phyloP scores from a whole-genome alignment of 2,329 filamentous ascomycete genomes.

The Sarocladiaceae sp. region DNA sequence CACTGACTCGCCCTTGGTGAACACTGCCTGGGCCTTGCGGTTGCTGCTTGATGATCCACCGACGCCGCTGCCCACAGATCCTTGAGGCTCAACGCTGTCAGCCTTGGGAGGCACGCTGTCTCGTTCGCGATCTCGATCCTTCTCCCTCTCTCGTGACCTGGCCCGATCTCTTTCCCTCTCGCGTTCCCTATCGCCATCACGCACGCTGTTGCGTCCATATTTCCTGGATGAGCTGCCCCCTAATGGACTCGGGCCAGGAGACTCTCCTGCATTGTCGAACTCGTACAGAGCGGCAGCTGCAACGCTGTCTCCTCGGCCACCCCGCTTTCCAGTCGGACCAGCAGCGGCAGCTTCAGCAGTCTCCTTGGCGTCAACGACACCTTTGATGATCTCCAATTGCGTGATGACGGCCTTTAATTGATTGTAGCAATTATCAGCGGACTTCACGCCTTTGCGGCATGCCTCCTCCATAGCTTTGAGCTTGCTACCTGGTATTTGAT shows the following conservation, averaged over 20 bases:
- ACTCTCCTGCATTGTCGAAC: conserved; percentile 41
- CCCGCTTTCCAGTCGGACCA: conserved; percentile 16
- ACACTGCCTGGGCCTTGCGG: conserved; percentile 48
- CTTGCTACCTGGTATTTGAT: conserved; percentile 31
- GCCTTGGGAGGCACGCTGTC: conserved; percentile 53
- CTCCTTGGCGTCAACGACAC: conserved; percentile 40
- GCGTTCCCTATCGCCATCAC: conserved; percentile 25
- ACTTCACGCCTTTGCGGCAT: conserved; percentile 37
- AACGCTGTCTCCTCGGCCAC: conserved; percentile 17
- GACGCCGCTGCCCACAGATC: conserved; percentile 18
- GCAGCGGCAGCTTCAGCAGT: conserved; percentile 22
- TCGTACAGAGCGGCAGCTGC: conserved; percentile 30
- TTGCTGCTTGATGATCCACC: conserved; percentile 12
- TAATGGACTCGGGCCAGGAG: conserved; percentile 40
- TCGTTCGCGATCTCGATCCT: conserved; percentile 35
- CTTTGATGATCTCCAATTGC: conserved; percentile 37
- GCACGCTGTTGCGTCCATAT: conserved; percentile 22
- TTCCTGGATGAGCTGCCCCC: conserved; percentile 28
- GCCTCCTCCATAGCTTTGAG: conserved; percentile 39
- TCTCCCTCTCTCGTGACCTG: conserved; percentile 21
- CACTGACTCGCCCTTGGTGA: conserved; percentile 59
- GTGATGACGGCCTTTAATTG: conserved; percentile 35
- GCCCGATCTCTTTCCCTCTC: conserved; percentile 22
- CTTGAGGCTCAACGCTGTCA: conserved; percentile 53
- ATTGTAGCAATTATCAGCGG: conserved; percentile 32